These are phyloP conservation scores for Suhomyces sp. DNA, from an alignment of 805 yeast genomes.

Conservation along the genomic window DNA sequence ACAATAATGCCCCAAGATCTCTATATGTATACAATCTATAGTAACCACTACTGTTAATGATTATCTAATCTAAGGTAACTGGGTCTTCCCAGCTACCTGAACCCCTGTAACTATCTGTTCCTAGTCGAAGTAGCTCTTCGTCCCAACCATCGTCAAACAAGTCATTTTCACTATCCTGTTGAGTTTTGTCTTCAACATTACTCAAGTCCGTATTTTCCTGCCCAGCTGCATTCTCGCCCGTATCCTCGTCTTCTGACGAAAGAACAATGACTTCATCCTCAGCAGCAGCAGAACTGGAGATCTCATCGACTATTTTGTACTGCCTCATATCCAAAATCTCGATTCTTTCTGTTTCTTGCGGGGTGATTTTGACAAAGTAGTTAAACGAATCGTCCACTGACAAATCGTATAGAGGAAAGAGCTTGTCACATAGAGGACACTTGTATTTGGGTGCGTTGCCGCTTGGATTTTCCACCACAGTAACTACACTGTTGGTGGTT, in stretches of 20 bases:
- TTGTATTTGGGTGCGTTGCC: slow-evolving; percentile 24
- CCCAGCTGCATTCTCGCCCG: not conserved
- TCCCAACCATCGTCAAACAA: slow-evolving; percentile 30
- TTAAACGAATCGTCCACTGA: slow-evolving; percentile 39
- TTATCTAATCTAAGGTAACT: slow-evolving; percentile 29
- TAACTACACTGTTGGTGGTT: not conserved
- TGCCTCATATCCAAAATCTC: slow-evolving; percentile 34
- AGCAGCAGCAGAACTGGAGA: slow-evolving; percentile 3
- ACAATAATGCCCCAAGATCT: no score
- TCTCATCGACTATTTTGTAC: slow-evolving; percentile 33
- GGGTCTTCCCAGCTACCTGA: slow-evolving; percentile 41
- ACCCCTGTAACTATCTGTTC: slow-evolving; percentile 14
- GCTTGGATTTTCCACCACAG: slow-evolving; percentile 1
- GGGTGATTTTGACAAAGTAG: slow-evolving; percentile 40
- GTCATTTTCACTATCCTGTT: slow-evolving; percentile 11
- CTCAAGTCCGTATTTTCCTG: not conserved
- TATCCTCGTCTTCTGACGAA: slow-evolving; percentile 29
- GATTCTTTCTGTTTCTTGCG: slow-evolving; percentile 29
- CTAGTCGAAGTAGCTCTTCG: slow-evolving; percentile 22
- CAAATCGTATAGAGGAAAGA: slow-evolving; percentile 32
- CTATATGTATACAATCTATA: no score
- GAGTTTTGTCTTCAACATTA: not conserved
- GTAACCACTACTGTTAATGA: no score
- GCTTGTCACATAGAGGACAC: slow-evolving; percentile 40
- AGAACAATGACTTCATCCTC: slow-evolving; percentile 27